A percentile compares a stretch with the other conserved stretches of the same genome.
phyloP scores from a whole-genome alignment of 2,329 filamentous ascomycete species.

The Alternaria brassicae region DNA sequence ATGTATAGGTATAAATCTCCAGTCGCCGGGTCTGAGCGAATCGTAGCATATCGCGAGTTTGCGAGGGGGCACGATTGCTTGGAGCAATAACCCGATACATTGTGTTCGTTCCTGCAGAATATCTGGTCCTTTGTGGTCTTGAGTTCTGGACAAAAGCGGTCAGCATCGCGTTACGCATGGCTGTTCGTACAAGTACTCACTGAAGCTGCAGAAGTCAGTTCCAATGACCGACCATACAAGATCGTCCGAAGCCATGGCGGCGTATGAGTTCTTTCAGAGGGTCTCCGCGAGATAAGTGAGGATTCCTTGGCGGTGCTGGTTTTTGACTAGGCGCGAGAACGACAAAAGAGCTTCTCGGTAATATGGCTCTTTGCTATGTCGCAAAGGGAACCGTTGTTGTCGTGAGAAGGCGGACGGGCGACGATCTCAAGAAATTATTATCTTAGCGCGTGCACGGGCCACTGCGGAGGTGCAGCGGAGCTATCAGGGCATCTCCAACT shows the following conservation, averaged over 20 bases:
- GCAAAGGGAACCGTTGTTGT: constrained; percentile 7
- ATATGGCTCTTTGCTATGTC: not conserved
- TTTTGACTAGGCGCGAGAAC: not conserved
- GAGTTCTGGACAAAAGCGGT: constrained; percentile 59
- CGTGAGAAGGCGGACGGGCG: not conserved
- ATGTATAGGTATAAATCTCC: constrained; percentile 93
- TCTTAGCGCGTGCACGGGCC: constrained; percentile 15
- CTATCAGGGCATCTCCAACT: not conserved
- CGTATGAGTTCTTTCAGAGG: not conserved
- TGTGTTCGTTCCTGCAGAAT: constrained; percentile 90
- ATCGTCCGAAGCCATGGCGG: constrained; percentile 67
- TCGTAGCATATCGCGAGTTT: constrained; percentile 91
- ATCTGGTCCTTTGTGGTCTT: constrained; percentile 73
- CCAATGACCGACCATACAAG: constrained; percentile 93
- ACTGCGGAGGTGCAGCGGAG: constrained; percentile 11
- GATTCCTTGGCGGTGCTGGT: not conserved
- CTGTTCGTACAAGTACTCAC: not conserved
- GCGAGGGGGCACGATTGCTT: constrained; percentile 82
- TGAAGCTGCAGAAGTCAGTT: constrained; percentile 93
- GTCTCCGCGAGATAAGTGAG: not conserved
- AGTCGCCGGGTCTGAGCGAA: constrained; percentile 80
- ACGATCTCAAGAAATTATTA: constrained; percentile 20
- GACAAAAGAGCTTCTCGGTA: not conserved
- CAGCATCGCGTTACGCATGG: not conserved
- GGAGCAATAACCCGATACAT: constrained; percentile 53